Base-by-base conservation (phyloP, 805 yeast genomes). In the Candida caryicola region DNA sequence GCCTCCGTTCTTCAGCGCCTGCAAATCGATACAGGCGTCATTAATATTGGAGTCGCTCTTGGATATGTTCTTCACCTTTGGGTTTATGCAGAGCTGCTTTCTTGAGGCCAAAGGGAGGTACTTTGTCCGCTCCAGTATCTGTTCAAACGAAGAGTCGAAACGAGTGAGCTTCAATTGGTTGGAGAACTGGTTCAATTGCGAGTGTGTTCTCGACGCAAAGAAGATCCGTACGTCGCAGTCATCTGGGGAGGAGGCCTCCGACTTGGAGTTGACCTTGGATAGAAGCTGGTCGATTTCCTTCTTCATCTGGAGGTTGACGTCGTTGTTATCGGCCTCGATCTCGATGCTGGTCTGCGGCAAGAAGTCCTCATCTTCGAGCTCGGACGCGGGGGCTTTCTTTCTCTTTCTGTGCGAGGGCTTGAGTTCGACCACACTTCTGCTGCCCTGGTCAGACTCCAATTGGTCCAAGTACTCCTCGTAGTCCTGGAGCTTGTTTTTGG, bases 191-290 rank as follows among this genome's bases (percentile, higher is more conserved):
- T 71, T 69, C 31, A 90, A 64, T 55, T 90, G 98, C 0, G 96
- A 86, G 53, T 90, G 97, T 0, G 98, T 90, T 59, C 98, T 68
- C 2, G 96, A 87, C 0, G 95, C 73, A 54, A 81, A 89, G 48
- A 62, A 76, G 1, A 90, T 77, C 47, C 80, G 50, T 3, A 44
- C 42, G 0, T 76, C 67, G 16, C 23, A 29, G 13, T 33, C 26
- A 9, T 32, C 29, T 4, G 37, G 23, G n/a, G 42, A 41, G 25
- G 10, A 7, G 10, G 9, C 25, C 4, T 54, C 49, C 8, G 57
- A 21, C 4, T 38, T 41, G 1, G 60, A 54, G 23, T 61, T 71
- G 0, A 77, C 61, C 43, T 73, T 70, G 4, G 62, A 58, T 32
- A 82, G 45, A 28, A 85, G 52, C 3, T 51, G 49, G 30, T 69